A percentile compares a stretch with the other conserved stretches of the same genome.
These are phyloP conservation scores for Suhomyces bolitotheri DNA, from an alignment of 1,139 yeast species.

Conservation along the genomic window DNA sequence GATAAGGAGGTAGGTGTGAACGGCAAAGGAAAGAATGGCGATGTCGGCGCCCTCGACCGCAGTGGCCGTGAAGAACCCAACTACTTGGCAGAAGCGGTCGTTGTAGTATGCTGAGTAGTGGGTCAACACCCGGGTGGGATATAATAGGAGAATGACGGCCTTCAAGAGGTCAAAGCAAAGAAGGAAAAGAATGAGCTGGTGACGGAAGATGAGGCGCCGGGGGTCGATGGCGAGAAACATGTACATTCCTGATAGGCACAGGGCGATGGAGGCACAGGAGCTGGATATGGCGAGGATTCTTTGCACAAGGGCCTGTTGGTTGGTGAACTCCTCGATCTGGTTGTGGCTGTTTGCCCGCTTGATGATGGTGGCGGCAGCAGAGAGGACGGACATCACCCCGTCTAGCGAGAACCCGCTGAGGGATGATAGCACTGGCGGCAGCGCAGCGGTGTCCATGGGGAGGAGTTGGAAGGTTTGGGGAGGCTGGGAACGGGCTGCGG, in stretches of 20 bases:
- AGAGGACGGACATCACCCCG: neutral
- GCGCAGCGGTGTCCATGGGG: neutral
- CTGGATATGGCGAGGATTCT: conserved; percentile 58
- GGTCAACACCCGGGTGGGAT: conserved; percentile 63
- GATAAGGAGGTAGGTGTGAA: conserved; percentile 76
- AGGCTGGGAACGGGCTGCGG: neutral
- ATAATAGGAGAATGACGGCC: conserved; percentile 67
- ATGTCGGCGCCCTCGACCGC: conserved; percentile 87
- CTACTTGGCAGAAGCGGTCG: conserved; percentile 61
- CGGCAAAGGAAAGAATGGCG: conserved; percentile 79
- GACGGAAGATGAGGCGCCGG: conserved; percentile 62
- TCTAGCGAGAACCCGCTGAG: neutral
- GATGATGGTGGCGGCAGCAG: conserved; percentile 1
- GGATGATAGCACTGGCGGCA: too few relatives aligned
- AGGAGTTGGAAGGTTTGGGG: neutral
- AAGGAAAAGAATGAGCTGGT: conserved; percentile 67
- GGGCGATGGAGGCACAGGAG: conserved; percentile 56
- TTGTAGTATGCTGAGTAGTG: conserved; percentile 53
- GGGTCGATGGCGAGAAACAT: conserved; percentile 62
- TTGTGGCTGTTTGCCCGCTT: conserved; percentile 14
- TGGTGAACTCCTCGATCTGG: conserved; percentile 30
- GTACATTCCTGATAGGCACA: conserved; percentile 57
- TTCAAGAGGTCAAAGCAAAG: conserved; percentile 73
- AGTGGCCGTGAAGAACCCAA: conserved; percentile 83
- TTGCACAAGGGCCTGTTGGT: conserved; percentile 31